Evolutionary conservation across 163 green algal genomes (phyloP).

Genomic region (Smithsoniella earleae): DNA sequence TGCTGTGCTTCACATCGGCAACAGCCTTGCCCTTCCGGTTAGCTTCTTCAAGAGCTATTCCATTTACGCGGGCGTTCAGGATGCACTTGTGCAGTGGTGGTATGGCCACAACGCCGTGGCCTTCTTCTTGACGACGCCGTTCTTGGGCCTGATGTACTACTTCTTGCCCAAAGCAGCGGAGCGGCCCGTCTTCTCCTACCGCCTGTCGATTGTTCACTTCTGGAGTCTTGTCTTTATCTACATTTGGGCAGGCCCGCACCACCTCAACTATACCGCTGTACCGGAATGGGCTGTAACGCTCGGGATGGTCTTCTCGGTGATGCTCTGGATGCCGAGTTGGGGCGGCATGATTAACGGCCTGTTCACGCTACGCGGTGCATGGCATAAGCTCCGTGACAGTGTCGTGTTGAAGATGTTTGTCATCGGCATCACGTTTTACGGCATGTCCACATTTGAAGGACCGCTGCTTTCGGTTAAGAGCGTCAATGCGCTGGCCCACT

Average conservation of each 20-base stretch:
- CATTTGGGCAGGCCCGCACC: too few relatives aligned
- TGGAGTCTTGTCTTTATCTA: too few relatives aligned
- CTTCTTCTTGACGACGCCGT: slow-evolving; percentile 6
- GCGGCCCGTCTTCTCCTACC: slow-evolving; percentile 21
- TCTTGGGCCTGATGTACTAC: slow-evolving; percentile 23
- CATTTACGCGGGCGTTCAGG: slow-evolving; percentile 11
- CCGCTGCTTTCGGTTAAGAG: not conserved
- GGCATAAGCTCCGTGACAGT: not conserved
- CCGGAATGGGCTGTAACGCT: slow-evolving; percentile 3
- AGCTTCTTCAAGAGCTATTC: not conserved
- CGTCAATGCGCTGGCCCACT: slow-evolving; percentile 14
- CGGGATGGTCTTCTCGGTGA: not conserved
- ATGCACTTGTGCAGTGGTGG: slow-evolving; percentile 21
- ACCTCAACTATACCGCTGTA: slow-evolving; percentile 13
- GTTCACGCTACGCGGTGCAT: not conserved
- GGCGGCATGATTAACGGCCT: slow-evolving; percentile 27
- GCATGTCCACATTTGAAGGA: slow-evolving; percentile 19
- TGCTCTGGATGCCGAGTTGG: slow-evolving; percentile 19
- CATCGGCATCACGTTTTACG: slow-evolving; percentile 23
- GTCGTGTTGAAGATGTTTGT: not conserved
- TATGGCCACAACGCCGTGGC: slow-evolving; percentile 24
- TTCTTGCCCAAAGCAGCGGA: slow-evolving; percentile 12
- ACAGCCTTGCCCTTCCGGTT: slow-evolving; percentile 6
- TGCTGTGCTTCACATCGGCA: slow-evolving; percentile 13
- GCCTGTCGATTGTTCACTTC: too few relatives aligned